Evolutionary conservation across 2,329 filamentous ascomycete genomes (phyloP).

Genomic region (Magnaporthales sp.): DNA sequence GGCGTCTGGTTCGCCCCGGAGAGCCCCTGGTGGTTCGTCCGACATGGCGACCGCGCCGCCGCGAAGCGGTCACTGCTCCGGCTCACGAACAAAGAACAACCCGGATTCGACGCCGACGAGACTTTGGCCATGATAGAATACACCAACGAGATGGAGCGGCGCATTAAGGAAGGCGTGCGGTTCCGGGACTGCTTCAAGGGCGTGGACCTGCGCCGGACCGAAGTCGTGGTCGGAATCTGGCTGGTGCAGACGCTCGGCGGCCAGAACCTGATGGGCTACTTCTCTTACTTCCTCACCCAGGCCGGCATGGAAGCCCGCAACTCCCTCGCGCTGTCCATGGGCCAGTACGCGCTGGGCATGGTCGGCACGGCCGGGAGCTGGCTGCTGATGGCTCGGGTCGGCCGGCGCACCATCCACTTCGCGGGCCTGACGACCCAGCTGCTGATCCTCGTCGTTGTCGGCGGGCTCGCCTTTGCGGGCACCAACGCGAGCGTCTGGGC

Average conservation of each 20-base stretch:
- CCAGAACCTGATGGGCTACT: conserved; percentile 39
- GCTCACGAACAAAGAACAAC: conserved; percentile 16
- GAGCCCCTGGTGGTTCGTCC: conserved; percentile 37
- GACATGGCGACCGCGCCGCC: conserved; percentile 24
- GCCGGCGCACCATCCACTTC: conserved; percentile 41
- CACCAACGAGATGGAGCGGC: conserved; percentile 34
- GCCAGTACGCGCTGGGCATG: conserved; percentile 39
- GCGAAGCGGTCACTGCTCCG: conserved; percentile 24
- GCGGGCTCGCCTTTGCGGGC: conserved; percentile 20
- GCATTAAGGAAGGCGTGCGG: conserved; percentile 29
- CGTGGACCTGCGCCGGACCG: conserved; percentile 41
- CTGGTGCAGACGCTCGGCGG: conserved; percentile 39
- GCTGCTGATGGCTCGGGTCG: conserved; percentile 37
- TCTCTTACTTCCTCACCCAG: conserved; percentile 28
- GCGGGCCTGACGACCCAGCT: conserved; percentile 27
- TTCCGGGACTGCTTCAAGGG: conserved; percentile 45
- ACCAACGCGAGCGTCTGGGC: conserved; percentile 23
- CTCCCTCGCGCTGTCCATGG: conserved; percentile 35
- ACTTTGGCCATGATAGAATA: conserved; percentile 18
- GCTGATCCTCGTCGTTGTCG: conserved; percentile 32
- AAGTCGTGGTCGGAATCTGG: conserved; percentile 41
- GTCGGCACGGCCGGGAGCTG: conserved; percentile 42
- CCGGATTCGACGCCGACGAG: conserved; percentile 13
- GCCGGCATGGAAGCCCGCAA: conserved; percentile 29
- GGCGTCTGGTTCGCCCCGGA: conserved; percentile 34